Conservation (phyloP, 2,329 filamentous ascomycete genomes). For the Spiromastix sp. region DNA sequence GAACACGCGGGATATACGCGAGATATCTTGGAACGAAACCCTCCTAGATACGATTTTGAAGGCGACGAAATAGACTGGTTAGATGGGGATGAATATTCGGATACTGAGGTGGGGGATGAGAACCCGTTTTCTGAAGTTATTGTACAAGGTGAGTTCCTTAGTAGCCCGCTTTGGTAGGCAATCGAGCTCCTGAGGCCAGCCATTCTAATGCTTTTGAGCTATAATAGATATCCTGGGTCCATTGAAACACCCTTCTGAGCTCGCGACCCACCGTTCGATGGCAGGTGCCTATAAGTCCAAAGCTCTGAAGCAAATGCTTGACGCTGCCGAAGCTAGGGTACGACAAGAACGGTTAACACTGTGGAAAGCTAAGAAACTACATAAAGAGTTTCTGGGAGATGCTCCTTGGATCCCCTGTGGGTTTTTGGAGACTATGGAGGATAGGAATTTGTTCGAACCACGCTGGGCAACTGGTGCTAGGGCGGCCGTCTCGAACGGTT, state of each 20-base stretch:
- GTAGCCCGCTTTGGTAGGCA: neutral
- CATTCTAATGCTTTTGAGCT: neutral
- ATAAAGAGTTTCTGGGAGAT: conserved; percentile 51
- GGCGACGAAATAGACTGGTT: conserved; percentile 51
- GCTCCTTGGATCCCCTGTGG: conserved; percentile 49
- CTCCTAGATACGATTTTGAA: conserved; percentile 52
- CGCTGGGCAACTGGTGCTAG: conserved; percentile 9
- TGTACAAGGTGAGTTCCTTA: conserved; percentile 41
- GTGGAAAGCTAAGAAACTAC: conserved; percentile 47
- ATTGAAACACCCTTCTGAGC: conserved; percentile 51
- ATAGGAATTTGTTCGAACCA: conserved; percentile 38
- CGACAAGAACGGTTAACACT: conserved; percentile 47
- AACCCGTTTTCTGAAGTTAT: conserved; percentile 51
- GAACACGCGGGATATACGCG: conserved; percentile 53
- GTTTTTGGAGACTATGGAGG: conserved; percentile 40
- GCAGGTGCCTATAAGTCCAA: conserved; percentile 49
- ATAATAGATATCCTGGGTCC: conserved; percentile 48
- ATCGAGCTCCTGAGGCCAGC: conserved; percentile 8
- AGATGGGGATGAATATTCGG: conserved; percentile 48
- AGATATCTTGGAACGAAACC: conserved; percentile 49
- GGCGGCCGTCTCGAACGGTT: conserved; percentile 5
- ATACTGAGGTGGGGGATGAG: conserved; percentile 46
- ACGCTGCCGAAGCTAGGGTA: conserved; percentile 46
- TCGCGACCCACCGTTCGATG: conserved; percentile 49
- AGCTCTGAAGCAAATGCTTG: conserved; percentile 47